Percentiles rank a stretch among this genome's conserved stretches.
These are phyloP conservation scores for Lasiodiplodia sp. DNA, from an alignment of 2,329 filamentous ascomycete species.

Conservation along the genomic window DNA sequence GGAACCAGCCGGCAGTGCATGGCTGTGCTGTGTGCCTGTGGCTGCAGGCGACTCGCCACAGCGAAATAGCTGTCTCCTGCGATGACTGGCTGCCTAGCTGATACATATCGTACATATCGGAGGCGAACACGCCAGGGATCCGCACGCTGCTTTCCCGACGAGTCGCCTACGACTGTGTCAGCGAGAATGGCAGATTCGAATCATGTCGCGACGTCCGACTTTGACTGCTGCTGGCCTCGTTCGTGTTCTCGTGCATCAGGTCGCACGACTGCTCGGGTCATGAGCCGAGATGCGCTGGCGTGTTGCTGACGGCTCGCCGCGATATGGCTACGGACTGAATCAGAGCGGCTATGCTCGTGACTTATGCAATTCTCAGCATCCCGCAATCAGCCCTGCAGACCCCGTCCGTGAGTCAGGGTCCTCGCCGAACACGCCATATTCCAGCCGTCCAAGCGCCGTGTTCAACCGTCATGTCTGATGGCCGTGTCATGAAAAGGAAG, in stretches of 20 bases:
- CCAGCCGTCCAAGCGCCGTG: background rate
- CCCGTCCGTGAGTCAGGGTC: too few relatives aligned
- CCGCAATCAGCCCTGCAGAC: too few relatives aligned
- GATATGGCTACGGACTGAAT: background rate
- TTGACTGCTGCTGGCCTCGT: background rate
- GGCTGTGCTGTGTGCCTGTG: background rate
- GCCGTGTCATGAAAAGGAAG: background rate
- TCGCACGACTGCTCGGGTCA: background rate
- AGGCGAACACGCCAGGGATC: background rate
- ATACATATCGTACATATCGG: too few relatives aligned
- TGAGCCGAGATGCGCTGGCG: background rate
- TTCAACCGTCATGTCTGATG: background rate
- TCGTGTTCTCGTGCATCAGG: conserved; percentile 1
- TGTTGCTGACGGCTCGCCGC: too few relatives aligned
- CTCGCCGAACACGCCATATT: background rate
- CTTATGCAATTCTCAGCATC: too few relatives aligned
- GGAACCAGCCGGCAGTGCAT: background rate
- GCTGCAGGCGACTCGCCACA: background rate
- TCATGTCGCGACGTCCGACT: conserved; percentile 16
- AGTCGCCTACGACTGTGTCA: background rate
- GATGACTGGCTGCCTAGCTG: background rate
- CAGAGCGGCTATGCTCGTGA: background rate
- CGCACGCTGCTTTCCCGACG: conserved; percentile 1
- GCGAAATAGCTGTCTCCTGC: too few relatives aligned
- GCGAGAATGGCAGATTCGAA: background rate